Conservation (phyloP, 345 rosid genomes). For the Orychophragmus violaceus region DNA sequence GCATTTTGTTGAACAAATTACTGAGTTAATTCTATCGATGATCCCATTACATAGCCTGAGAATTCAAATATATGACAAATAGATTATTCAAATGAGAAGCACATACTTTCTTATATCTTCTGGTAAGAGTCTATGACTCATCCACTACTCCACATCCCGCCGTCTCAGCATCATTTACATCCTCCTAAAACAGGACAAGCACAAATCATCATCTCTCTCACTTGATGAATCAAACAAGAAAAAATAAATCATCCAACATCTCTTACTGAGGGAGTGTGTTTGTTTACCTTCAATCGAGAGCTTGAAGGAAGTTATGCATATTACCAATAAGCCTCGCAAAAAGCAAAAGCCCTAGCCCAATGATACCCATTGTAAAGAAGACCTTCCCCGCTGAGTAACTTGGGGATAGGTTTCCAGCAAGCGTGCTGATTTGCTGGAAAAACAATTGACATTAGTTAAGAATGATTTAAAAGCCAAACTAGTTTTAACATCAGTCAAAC, state of each 20-base stretch:
- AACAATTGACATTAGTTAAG: background rate
- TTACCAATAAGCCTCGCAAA: constrained; percentile 92
- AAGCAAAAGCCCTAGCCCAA: constrained; percentile 88
- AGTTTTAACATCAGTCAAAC: no score
- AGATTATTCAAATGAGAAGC: constrained; percentile 1
- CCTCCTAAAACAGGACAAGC: constrained; percentile 45
- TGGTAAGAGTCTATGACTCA: constrained; percentile 84
- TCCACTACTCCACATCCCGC: constrained; percentile 95
- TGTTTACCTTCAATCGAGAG: constrained; percentile 67
- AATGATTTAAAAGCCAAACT: background rate
- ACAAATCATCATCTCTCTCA: background rate
- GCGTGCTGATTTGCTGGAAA: constrained; percentile 83
- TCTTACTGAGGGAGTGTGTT: background rate
- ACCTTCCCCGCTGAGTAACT: constrained; percentile 78
- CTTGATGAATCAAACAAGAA: no score
- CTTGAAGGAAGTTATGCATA: constrained; percentile 91
- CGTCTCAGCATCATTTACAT: constrained; percentile 77
- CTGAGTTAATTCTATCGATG: background rate
- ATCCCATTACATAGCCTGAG: background rate
- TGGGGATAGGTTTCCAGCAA: constrained; percentile 76
- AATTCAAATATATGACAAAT: background rate
- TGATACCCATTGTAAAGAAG: constrained; percentile 72
- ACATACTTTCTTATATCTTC: constrained; percentile 54
- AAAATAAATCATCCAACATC: no score
- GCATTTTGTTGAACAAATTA: background rate